Percentiles rank a stretch among this genome's conserved stretches.
Evolutionary conservation across 1,139 yeast genomes (phyloP).

Genomic region (Blastobotrys arbuscula): DNA sequence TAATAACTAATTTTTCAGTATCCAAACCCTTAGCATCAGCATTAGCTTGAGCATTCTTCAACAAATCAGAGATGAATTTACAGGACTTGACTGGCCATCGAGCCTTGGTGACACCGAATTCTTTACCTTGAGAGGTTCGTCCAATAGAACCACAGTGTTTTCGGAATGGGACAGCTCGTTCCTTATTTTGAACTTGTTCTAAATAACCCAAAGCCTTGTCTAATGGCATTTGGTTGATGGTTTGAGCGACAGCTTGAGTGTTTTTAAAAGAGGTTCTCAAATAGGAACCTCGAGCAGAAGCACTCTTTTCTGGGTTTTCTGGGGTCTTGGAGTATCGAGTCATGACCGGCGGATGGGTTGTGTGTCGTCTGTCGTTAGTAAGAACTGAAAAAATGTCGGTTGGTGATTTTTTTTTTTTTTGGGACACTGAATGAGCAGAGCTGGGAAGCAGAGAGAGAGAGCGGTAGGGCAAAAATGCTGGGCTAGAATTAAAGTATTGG

Average conservation of each 20-base stretch:
- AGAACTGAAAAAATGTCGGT: background rate
- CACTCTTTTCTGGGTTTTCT: conserved; percentile 99
- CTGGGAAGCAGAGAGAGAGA: no score
- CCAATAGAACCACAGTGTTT: conserved; percentile 95
- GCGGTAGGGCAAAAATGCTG: no score
- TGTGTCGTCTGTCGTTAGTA: conserved; percentile 1
- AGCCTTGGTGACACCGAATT: conserved; percentile 99
- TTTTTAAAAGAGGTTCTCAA: conserved; percentile 99
- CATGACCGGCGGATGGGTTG: conserved; percentile 36
- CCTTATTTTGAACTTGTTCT: conserved; percentile 93
- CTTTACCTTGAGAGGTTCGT: conserved; percentile 99
- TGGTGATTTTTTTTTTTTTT: background rate
- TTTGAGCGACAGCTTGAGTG: conserved; percentile 99
- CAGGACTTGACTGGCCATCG: conserved; percentile 99
- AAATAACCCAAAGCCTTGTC: conserved; percentile 95
- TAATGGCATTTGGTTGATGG: conserved; percentile 96
- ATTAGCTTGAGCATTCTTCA: conserved; percentile 97
- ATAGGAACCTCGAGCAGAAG: conserved; percentile 99
- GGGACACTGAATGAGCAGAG: no score
- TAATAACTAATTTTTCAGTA: conserved; percentile 83
- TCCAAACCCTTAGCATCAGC: conserved; percentile 99
- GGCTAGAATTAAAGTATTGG: no score
- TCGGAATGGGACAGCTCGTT: conserved; percentile 99
- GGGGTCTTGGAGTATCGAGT: conserved; percentile 98
- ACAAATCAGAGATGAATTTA: conserved; percentile 88